Evolutionary conservation across 768 basidiomycete species (phyloP).

Genomic region (Strobilomyces echinocephalus): DNA sequence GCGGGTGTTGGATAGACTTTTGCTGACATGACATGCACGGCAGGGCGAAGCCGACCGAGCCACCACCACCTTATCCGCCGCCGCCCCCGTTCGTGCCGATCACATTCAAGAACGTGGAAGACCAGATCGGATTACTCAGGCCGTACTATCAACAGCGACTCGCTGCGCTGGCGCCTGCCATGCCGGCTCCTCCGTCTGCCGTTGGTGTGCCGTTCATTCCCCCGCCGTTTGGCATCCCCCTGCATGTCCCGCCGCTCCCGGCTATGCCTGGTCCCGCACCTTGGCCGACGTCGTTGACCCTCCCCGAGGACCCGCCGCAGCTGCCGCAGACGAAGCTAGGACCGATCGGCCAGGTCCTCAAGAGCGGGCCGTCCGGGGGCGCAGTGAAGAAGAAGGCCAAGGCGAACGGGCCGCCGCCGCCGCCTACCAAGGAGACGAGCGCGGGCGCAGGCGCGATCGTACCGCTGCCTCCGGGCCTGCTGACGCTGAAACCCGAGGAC

Average conservation of each 20-base stretch:
- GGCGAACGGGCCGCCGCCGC: conserved; percentile 21
- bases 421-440: conserved; percentile 21
- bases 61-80: conserved; percentile 78
- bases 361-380: conserved; percentile 40
- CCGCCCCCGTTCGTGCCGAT: conserved; percentile 79
- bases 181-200: conserved; percentile 13
- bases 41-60: conserved; percentile 65
- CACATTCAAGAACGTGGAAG: conserved; percentile 55
- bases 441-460: conserved; percentile 14
- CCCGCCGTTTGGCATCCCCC: conserved; percentile 5
- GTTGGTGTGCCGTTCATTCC: conserved; percentile 17
- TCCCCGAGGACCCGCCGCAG: conserved; percentile 63
- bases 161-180: conserved; percentile 34
- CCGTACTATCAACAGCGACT: conserved; percentile 66
- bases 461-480: conserved; percentile 18
- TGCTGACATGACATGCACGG: conserved; percentile 3
- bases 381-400: conserved; percentile 59
- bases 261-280: background rate
- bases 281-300: conserved; percentile 27
- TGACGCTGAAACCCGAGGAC: conserved; percentile 19
- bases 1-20: background rate
- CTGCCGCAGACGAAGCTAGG: conserved; percentile 66
- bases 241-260: background rate
- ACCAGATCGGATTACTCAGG: conserved; percentile 83
- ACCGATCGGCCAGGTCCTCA: conserved; percentile 71